Conservation (phyloP, 371 early-diverging fungal species). For the Phascolomyces articulosus region DNA sequence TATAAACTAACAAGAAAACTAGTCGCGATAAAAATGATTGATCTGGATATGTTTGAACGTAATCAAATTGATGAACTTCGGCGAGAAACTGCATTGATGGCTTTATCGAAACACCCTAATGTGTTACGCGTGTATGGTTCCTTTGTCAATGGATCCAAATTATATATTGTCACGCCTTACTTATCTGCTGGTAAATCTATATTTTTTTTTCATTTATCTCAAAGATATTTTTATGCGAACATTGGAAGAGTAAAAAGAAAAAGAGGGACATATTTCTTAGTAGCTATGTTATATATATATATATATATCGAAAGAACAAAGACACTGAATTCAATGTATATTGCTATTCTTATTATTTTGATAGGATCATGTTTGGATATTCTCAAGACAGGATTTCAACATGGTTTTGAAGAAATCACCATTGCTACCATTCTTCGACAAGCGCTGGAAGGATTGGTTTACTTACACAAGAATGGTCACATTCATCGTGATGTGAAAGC, state of each 20-base stretch:
- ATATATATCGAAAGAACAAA: not conserved
- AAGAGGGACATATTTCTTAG: too few species aligned
- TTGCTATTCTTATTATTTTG: not conserved
- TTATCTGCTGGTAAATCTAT: constrained; percentile 64
- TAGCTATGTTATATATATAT: too few species aligned
- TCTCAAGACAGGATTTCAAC: constrained; percentile 81
- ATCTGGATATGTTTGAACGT: constrained; percentile 91
- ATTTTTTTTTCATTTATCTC: not conserved
- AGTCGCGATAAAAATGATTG: constrained; percentile 89
- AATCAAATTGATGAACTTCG: constrained; percentile 62
- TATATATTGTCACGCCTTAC: constrained; percentile 86
- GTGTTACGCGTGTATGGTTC: constrained; percentile 83
- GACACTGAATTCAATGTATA: not conserved
- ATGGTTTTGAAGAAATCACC: constrained; percentile 82
- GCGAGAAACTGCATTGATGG: constrained; percentile 90
- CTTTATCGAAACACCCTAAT: constrained; percentile 84
- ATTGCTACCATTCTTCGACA: constrained; percentile 90
- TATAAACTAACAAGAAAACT: constrained; percentile 75
- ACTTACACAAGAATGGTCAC: constrained; percentile 86
- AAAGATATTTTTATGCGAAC: not conserved
- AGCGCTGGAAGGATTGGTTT: constrained; percentile 81
- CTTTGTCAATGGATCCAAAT: constrained; percentile 79
- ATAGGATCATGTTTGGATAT: constrained; percentile 84
- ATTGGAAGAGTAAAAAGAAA: too few species aligned
- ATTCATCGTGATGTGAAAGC: constrained; percentile 95